phyloP scores from a whole-genome alignment of 495 filamentous ascomycete species.

The Penicillium cataractarum region DNA sequence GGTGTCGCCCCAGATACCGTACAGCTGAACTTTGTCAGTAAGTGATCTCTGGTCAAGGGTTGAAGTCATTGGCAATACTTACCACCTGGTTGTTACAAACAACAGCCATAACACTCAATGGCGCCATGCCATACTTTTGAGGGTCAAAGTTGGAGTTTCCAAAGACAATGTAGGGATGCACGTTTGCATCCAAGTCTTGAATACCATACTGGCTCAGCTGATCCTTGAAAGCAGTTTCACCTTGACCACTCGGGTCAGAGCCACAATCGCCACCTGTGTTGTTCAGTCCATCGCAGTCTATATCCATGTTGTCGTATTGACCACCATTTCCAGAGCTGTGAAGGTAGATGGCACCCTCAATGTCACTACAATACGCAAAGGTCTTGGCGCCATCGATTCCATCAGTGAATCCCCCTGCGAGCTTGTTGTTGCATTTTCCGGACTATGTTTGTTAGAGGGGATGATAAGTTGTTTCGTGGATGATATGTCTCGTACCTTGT shows the following conservation, averaged over 20 bases:
- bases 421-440: slow-evolving; percentile 26
- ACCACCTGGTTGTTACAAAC: slow-evolving; percentile 59
- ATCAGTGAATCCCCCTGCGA: slow-evolving; percentile 33
- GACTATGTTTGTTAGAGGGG: slow-evolving; percentile 14
- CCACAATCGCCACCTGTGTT: slow-evolving; percentile 51
- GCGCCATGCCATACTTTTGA: slow-evolving; percentile 53
- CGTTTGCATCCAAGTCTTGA: slow-evolving; percentile 60
- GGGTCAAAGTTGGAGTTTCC: slow-evolving; percentile 65
- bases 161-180: slow-evolving; percentile 68
- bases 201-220: slow-evolving; percentile 49
- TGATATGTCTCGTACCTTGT: slow-evolving; percentile 21
- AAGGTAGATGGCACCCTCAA: slow-evolving; percentile 34
- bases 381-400: slow-evolving; percentile 15
- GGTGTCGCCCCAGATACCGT: slow-evolving; percentile 69
- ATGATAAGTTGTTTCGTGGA: not conserved
- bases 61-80: no score
- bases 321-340: slow-evolving; percentile 27
- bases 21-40: slow-evolving; percentile 43
- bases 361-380: slow-evolving; percentile 34
- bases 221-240: slow-evolving; percentile 57
- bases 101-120: slow-evolving; percentile 64
- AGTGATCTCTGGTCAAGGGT: not conserved
- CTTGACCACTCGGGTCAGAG: slow-evolving; percentile 55
- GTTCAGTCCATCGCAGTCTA: slow-evolving; percentile 69
- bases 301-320: slow-evolving; percentile 57